Conservation (phyloP, 495 filamentous ascomycete species). For the Neurospora sp. region DNA sequence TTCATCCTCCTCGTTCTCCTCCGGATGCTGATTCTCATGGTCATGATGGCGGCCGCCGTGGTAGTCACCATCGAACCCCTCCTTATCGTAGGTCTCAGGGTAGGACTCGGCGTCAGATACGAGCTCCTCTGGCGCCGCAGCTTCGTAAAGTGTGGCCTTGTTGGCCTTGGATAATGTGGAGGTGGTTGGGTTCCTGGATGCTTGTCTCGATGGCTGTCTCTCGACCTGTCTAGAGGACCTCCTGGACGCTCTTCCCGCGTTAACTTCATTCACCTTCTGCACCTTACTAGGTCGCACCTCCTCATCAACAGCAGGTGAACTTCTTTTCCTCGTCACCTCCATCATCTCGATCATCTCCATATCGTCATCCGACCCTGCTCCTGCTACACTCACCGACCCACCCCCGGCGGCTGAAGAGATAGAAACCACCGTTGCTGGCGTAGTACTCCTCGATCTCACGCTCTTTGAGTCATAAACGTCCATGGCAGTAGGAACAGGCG, state of each 20-base stretch:
- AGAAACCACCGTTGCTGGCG: not conserved
- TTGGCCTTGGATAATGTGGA: not conserved
- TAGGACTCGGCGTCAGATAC: not conserved
- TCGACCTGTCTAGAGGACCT: not conserved
- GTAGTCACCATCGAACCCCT: not conserved
- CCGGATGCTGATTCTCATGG: not conserved
- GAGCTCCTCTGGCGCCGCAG: not conserved
- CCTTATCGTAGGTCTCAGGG: not conserved
- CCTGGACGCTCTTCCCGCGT: not conserved
- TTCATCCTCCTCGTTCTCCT: not conserved
- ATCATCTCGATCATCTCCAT: not conserved
- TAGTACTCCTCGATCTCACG: not conserved
- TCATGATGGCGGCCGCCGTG: not conserved
- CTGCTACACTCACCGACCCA: not conserved
- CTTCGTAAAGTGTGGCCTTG: not conserved
- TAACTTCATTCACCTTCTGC: not conserved
- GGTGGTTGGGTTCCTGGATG: not conserved
- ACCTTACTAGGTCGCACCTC: not conserved
- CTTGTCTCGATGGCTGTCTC: not conserved
- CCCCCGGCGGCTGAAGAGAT: not conserved
- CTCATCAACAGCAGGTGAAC: not conserved
- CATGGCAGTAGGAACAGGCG: not conserved
- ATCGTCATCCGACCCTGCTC: not conserved
- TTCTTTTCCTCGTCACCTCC: not conserved
- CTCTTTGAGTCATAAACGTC: not conserved